These are phyloP conservation scores for Allantophomopsis lycopodina DNA, from an alignment of 2,329 filamentous ascomycete genomes.

Conservation along the genomic window DNA sequence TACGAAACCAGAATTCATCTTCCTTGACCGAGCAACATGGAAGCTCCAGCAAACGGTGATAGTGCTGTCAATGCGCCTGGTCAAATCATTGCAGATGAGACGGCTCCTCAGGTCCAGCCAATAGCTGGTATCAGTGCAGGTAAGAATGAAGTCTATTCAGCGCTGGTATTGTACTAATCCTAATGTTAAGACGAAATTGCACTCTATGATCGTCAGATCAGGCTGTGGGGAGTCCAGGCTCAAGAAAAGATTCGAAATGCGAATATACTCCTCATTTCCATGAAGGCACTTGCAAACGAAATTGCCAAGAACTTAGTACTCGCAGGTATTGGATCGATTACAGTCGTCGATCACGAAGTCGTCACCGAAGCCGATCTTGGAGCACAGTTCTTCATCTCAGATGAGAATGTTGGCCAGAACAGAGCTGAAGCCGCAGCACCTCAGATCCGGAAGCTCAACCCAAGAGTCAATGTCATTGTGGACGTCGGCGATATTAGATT, in stretches of 20 bases:
- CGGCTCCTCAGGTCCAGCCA: not conserved
- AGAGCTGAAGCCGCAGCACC: conserved; percentile 68
- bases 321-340: conserved; percentile 81
- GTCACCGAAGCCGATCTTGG: conserved; percentile 73
- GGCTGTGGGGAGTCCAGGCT: conserved; percentile 91
- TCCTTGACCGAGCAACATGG: too few species aligned
- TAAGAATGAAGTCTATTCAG: conserved; percentile 7
- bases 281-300: conserved; percentile 82
- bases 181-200: conserved; percentile 69
- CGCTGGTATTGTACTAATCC: not conserved
- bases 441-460: conserved; percentile 78
- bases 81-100: too few species aligned
- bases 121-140: conserved; percentile 21
- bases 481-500: conserved; percentile 53
- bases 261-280: conserved; percentile 77
- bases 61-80: too few species aligned
- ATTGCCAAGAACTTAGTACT: conserved; percentile 96
- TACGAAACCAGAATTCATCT: too few species aligned
- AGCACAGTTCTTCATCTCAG: conserved; percentile 66
- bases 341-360: conserved; percentile 65
- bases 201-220: conserved; percentile 92
- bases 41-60: too few species aligned
- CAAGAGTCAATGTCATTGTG: conserved; percentile 64
- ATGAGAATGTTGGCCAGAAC: conserved; percentile 62
- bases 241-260: conserved; percentile 86